These are phyloP conservation scores for Ceraceosorus guamensis DNA, from an alignment of 1,284 basidiomycete species.

Conservation along the genomic window DNA sequence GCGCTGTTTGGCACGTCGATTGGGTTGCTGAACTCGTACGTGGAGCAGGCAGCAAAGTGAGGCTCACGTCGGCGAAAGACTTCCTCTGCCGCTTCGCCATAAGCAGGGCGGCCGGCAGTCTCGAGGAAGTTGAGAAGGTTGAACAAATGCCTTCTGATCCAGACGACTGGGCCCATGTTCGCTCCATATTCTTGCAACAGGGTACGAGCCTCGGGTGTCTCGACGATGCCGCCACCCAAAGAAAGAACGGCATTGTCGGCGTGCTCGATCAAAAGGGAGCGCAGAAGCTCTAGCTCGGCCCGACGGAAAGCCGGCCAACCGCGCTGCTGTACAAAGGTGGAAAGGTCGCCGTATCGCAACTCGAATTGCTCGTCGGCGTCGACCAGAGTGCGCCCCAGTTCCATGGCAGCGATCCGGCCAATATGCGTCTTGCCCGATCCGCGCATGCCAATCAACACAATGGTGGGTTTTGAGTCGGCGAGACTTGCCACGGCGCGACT, in stretches of 20 bases:
- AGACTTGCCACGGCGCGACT: conserved; percentile 23
- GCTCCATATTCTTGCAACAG: conserved; percentile 64
- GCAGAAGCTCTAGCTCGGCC: conserved; percentile 48
- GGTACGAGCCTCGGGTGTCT: conserved; percentile 60
- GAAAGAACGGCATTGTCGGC: conserved; percentile 55
- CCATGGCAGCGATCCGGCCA: conserved; percentile 67
- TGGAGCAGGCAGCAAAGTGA: conserved; percentile 80
- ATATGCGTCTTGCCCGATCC: conserved; percentile 92
- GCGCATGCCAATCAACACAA: conserved; percentile 90
- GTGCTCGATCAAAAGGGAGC: conserved; percentile 44
- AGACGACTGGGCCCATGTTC: conserved; percentile 61
- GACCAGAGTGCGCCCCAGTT: conserved; percentile 69
- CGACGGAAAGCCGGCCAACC: conserved; percentile 72
- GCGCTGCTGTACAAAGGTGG: conserved; percentile 67
- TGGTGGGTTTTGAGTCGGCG: conserved; percentile 58
- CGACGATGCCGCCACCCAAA: conserved; percentile 90
- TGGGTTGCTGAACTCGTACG: conserved; percentile 75
- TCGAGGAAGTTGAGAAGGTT: conserved; percentile 72
- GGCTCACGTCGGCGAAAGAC: conserved; percentile 77
- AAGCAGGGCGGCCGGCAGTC: conserved; percentile 69
- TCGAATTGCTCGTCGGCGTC: conserved; percentile 83
- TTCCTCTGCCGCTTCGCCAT: conserved; percentile 65
- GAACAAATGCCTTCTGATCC: conserved; percentile 64
- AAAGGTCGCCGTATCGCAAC: conserved; percentile 62
- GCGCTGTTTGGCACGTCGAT: conserved; percentile 22